Evolutionary conservation across 75 land plant species (phyloP).

Genomic region (Pinus albicaulis): DNA sequence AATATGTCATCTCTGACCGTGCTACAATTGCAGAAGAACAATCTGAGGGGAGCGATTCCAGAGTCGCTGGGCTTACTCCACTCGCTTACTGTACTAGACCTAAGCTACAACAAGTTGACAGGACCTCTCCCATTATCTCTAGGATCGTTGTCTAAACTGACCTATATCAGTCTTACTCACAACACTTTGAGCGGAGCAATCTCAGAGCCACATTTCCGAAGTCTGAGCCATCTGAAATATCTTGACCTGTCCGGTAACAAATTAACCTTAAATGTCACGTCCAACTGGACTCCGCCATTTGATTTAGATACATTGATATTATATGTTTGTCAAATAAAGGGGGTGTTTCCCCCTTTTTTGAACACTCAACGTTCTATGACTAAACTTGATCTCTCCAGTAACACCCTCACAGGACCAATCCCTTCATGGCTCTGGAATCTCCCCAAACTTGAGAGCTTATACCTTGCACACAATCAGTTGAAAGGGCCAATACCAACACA

Average conservation of each 20-base stretch:
- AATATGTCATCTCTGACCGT: constrained; percentile 2
- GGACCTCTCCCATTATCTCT: constrained; percentile 49
- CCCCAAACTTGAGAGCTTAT: neutral
- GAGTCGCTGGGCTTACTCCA: constrained; percentile 40
- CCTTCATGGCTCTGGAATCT: neutral
- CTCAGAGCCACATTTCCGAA: neutral
- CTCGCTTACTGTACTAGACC: neutral
- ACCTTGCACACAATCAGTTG: neutral
- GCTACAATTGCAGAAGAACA: constrained; percentile 46
- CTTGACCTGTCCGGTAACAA: neutral
- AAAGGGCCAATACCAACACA: neutral
- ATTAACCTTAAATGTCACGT: neutral
- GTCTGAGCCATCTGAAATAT: neutral
- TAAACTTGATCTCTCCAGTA: neutral
- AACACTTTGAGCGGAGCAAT: neutral
- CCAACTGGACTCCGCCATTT: constrained; percentile 2
- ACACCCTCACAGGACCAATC: neutral
- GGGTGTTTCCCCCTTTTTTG: neutral
- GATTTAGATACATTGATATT: neutral
- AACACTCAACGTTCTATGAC: neutral
- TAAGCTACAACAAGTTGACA: neutral
- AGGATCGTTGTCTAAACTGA: constrained; percentile 24
- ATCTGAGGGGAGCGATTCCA: constrained; percentile 47
- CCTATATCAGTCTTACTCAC: neutral
- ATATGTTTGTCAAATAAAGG: neutral